Evolutionary conservation across 106 monocot genomes (phyloP).

Genomic region (Acorus gramineus): DNA sequence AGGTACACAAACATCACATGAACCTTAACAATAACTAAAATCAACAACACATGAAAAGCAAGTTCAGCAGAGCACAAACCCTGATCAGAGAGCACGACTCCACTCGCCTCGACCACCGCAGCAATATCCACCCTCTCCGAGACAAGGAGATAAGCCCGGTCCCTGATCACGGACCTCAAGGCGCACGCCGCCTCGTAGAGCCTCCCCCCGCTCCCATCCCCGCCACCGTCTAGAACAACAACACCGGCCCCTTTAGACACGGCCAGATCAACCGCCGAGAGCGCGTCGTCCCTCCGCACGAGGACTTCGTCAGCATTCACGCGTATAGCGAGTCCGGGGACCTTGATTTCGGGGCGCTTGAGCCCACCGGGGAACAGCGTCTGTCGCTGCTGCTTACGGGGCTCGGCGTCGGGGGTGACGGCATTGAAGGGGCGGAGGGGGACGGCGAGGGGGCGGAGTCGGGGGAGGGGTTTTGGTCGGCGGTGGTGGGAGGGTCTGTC

Average conservation of each 20-base stretch:
- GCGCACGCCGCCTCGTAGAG: slow-evolving; percentile 73
- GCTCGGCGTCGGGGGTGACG: slow-evolving; percentile 1
- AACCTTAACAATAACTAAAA: not conserved
- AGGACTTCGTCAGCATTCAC: slow-evolving; percentile 46
- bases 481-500: not conserved
- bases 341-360: slow-evolving; percentile 70
- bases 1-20: too few species aligned
- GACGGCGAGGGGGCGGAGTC: slow-evolving; percentile 1
- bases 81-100: slow-evolving; percentile 80
- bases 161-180: slow-evolving; percentile 51
- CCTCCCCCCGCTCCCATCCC: slow-evolving; percentile 47
- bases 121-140: slow-evolving; percentile 88
- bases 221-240: slow-evolving; percentile 50
- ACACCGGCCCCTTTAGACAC: slow-evolving; percentile 42
- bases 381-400: slow-evolving; percentile 3
- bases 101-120: slow-evolving; percentile 69
- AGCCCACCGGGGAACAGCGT: slow-evolving; percentile 84
- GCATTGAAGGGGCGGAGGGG: slow-evolving; percentile 2
- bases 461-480: slow-evolving; percentile 3
- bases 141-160: slow-evolving; percentile 79
- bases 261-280: slow-evolving; percentile 21
- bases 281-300: not conserved
- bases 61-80: slow-evolving; percentile 26
- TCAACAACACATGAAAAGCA: not conserved
- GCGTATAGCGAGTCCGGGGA: slow-evolving; percentile 54